These are phyloP conservation scores for Sporothrix globosa DNA, from an alignment of 2,329 filamentous ascomycete species.

Conservation along the genomic window DNA sequence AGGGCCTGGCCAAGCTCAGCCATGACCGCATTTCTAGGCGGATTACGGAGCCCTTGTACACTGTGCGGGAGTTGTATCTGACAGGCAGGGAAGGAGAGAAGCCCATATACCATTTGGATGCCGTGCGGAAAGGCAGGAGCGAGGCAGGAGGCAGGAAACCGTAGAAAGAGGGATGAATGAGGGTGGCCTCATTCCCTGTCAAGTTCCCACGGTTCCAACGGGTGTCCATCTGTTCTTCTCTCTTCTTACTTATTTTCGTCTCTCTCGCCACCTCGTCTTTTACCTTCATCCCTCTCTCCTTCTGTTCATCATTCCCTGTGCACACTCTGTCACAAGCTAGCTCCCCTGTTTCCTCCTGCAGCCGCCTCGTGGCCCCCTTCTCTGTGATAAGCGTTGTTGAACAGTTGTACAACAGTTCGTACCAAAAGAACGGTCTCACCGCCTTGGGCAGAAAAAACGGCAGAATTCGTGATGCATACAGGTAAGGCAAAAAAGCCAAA, in stretches of 20 bases:
- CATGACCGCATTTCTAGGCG: conserved; percentile 13
- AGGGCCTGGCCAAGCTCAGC: conserved; percentile 19
- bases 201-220: not conserved
- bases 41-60: not conserved
- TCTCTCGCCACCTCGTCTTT: not conserved
- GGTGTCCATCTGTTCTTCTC: conserved; percentile 12
- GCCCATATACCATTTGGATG: not conserved
- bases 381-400: conserved; percentile 21
- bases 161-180: conserved; percentile 4
- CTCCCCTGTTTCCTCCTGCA: conserved; percentile 8
- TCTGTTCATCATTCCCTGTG: not conserved
- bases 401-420: too few species aligned
- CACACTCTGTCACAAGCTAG: conserved; percentile 18
- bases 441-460: too few species aligned
- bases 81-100: conserved; percentile 10
- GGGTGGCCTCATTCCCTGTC: conserved; percentile 7
- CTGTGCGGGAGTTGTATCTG: not conserved
- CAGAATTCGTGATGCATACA: too few species aligned
- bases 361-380: conserved; percentile 3
- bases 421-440: too few species aligned
- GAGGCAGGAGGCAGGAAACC: not conserved
- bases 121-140: conserved; percentile 25
- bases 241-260: not conserved
- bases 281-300: not conserved
- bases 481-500: too few species aligned